A percentile compares a stretch with the other conserved stretches of the same genome.
phyloP scores from a whole-genome alignment of 108 stramenopile genomes.

The Seminavis robusta region DNA sequence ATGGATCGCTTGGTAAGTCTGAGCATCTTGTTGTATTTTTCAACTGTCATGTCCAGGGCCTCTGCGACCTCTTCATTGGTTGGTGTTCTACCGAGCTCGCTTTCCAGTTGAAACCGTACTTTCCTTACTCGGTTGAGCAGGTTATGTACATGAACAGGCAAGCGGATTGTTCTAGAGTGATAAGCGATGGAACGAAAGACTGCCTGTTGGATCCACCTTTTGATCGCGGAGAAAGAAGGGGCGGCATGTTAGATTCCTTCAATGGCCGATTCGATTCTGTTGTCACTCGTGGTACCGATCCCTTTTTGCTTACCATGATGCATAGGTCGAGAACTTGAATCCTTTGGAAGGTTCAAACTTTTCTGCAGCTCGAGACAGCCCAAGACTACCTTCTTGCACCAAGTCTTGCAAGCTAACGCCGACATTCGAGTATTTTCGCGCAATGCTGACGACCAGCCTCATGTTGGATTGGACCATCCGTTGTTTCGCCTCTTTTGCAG shows the following conservation, averaged over 20 bases:
- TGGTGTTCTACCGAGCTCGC: constrained; percentile 76
- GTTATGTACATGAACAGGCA: constrained; percentile 98
- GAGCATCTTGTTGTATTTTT: constrained; percentile 84
- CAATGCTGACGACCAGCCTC: constrained; percentile 91
- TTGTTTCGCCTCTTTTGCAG: constrained; percentile 80
- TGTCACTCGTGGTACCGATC: not conserved
- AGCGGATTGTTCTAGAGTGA: constrained; percentile 89
- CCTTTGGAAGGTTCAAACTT: constrained; percentile 87
- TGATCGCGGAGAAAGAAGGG: not conserved
- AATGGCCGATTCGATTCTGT: too few species aligned
- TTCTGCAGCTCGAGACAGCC: constrained; percentile 80
- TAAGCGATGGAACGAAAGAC: constrained; percentile 90
- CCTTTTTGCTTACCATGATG: constrained; percentile 65
- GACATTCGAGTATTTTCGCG: constrained; percentile 79
- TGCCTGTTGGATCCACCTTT: constrained; percentile 87
- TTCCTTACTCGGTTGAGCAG: constrained; percentile 80
- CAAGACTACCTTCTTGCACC: constrained; percentile 89
- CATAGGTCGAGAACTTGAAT: constrained; percentile 91
- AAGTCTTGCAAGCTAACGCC: constrained; percentile 83
- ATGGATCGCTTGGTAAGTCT: constrained; percentile 70
- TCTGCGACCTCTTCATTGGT: constrained; percentile 90
- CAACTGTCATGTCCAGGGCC: constrained; percentile 71
- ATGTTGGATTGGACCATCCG: constrained; percentile 92
- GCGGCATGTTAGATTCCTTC: too few species aligned
- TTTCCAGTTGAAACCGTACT: constrained; percentile 51